Conservation (phyloP, 805 yeast genomes). For the Torulaspora indica region DNA sequence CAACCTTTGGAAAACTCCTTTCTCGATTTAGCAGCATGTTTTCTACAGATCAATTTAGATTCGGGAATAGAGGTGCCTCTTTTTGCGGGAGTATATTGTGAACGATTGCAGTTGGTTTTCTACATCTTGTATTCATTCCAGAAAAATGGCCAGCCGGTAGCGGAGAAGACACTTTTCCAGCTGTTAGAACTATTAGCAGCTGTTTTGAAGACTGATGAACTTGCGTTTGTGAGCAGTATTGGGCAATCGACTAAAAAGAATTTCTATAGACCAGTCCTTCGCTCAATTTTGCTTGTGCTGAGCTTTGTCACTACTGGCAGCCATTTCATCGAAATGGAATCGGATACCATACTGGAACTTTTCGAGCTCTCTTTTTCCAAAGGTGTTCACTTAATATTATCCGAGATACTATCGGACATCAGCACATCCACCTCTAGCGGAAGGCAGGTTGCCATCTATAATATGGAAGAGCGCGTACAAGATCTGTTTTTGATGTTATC, state of each 20-base stretch:
- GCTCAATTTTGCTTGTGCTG: slow-evolving; percentile 51
- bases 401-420: slow-evolving; percentile 55
- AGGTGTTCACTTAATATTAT: slow-evolving; percentile 57
- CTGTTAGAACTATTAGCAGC: slow-evolving; percentile 26
- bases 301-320: slow-evolving; percentile 41
- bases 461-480: slow-evolving; percentile 51
- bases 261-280: slow-evolving; percentile 54
- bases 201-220: slow-evolving; percentile 45
- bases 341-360: slow-evolving; percentile 50
- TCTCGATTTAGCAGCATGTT: slow-evolving; percentile 41
- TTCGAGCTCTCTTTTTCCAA: slow-evolving; percentile 61
- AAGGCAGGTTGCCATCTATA: slow-evolving; percentile 33
- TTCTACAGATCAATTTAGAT: slow-evolving; percentile 49
- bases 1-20: slow-evolving; percentile 35
- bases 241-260: slow-evolving; percentile 37
- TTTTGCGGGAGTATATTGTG: slow-evolving; percentile 50
- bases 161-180: slow-evolving; percentile 29
- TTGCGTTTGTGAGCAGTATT: slow-evolving; percentile 45
- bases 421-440: slow-evolving; percentile 36
- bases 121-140: slow-evolving; percentile 36
- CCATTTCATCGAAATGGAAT: slow-evolving; percentile 43
- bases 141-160: slow-evolving; percentile 18
- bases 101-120: slow-evolving; percentile 65
- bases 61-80: slow-evolving; percentile 49
- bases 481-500: slow-evolving; percentile 62